A percentile compares a stretch with the other conserved stretches of the same genome.
Conservation (phyloP, 1,284 basidiomycete species). For the Ustilago curta region DNA sequence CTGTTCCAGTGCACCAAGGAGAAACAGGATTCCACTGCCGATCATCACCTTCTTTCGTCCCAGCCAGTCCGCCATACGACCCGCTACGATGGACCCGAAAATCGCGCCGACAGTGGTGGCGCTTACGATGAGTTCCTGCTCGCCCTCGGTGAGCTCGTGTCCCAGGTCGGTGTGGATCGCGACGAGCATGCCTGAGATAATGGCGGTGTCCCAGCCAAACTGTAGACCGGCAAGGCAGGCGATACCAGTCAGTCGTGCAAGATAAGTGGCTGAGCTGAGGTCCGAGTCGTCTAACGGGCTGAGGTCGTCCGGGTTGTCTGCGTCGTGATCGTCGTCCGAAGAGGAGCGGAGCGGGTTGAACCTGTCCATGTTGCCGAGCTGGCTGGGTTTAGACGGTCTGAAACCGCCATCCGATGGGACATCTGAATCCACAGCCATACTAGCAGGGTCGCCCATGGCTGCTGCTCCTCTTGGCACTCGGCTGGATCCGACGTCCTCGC, state of each 20-base stretch:
- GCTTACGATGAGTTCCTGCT: slow-evolving; percentile 63
- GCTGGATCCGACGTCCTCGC: not conserved
- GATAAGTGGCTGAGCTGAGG: slow-evolving; percentile 37
- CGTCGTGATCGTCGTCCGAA: slow-evolving; percentile 6
- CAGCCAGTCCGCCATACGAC: slow-evolving; percentile 51
- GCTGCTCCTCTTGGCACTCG: not conserved
- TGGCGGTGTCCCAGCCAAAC: slow-evolving; percentile 59
- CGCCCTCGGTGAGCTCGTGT: slow-evolving; percentile 53
- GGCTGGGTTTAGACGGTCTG: not conserved
- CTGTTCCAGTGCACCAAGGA: slow-evolving; percentile 61
- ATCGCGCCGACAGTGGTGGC: slow-evolving; percentile 63
- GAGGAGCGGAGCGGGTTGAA: slow-evolving; percentile 23
- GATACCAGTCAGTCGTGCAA: slow-evolving; percentile 47
- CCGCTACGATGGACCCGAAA: slow-evolving; percentile 52
- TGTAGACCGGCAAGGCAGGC: slow-evolving; percentile 54
- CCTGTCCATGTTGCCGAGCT: slow-evolving; percentile 24
- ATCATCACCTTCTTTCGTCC: slow-evolving; percentile 61
- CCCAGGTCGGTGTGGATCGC: slow-evolving; percentile 57
- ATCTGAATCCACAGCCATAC: slow-evolving; percentile 4
- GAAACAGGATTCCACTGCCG: slow-evolving; percentile 52
- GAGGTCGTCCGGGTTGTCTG: slow-evolving; percentile 16
- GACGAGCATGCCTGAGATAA: slow-evolving; percentile 59
- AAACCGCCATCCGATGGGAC: not conserved
- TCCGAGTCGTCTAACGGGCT: slow-evolving; percentile 33
- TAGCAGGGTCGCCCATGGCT: slow-evolving; percentile 31